Conservation (phyloP, 208 protist genomes). For the Leishmania guyanensis region DNA sequence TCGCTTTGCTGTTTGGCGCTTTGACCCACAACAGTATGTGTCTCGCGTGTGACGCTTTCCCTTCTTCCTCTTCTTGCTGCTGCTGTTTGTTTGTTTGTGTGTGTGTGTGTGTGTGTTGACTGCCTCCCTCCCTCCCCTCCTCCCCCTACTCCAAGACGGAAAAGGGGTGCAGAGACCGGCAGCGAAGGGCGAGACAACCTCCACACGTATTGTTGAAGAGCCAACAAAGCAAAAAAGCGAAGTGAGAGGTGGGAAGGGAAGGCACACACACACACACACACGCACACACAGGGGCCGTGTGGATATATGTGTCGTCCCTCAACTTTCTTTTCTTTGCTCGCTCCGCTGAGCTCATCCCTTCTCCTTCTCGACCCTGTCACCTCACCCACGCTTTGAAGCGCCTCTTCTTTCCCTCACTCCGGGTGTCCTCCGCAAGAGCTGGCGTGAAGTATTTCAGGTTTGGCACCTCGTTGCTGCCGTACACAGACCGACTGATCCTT, state of each 20-base stretch:
- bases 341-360: neutral
- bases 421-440: neutral
- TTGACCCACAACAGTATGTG: neutral
- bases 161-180: no score
- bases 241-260: neutral
- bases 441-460: neutral
- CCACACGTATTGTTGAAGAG: neutral
- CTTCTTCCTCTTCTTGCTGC: neutral
- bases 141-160: neutral
- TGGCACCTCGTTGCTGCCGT: neutral
- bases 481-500: neutral
- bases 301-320: neutral
- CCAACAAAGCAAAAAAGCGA: conserved; percentile 6
- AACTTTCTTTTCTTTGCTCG: neutral
- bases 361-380: neutral
- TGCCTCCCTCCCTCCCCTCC: neutral
- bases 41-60: neutral
- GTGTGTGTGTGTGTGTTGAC: neutral
- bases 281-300: neutral
- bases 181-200: no score
- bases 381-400: neutral
- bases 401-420: neutral
- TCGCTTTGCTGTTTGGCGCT: conserved; percentile 15
- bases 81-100: neutral
- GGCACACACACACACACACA: neutral